Conservation (phyloP, 257 asterid species). For the Vinca minor region DNA sequence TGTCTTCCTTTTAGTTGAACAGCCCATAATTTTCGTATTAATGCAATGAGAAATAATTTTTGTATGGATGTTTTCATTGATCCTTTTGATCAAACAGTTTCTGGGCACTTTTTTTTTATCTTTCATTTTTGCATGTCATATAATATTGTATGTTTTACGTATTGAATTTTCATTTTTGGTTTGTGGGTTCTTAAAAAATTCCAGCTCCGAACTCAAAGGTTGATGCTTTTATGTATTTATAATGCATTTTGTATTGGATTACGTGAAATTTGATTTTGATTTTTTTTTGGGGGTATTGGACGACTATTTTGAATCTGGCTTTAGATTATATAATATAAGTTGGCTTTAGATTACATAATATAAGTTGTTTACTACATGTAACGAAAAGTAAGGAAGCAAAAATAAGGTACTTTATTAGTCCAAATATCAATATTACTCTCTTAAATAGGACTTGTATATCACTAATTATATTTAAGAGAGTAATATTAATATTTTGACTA, state of each 20-base stretch:
- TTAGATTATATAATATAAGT: neutral
- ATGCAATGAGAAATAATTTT: neutral
- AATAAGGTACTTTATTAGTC: too few species aligned
- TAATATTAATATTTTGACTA: too few species aligned
- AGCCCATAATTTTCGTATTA: neutral
- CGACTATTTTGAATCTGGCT: neutral
- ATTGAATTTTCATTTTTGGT: too few species aligned
- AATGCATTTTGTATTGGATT: neutral
- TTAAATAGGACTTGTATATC: too few species aligned
- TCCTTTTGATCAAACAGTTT: neutral
- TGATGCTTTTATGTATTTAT: neutral
- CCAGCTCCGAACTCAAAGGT: neutral
- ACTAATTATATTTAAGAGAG: too few species aligned
- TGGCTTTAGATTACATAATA: too few species aligned
- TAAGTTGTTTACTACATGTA: too few species aligned
- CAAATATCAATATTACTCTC: too few species aligned
- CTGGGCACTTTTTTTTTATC: neutral
- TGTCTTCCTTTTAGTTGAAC: too few species aligned
- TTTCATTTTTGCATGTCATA: neutral
- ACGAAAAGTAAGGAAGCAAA: too few species aligned
- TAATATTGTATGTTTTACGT: constrained; percentile 4
- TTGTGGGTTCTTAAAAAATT: neutral
- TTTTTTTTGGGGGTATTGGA: neutral
- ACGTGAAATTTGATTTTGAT: neutral
- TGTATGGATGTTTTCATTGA: neutral